Percentiles rank a stretch among this genome's conserved stretches.
Evolutionary conservation across 768 basidiomycete species (phyloP).

Genomic region (Russula vinacea): DNA sequence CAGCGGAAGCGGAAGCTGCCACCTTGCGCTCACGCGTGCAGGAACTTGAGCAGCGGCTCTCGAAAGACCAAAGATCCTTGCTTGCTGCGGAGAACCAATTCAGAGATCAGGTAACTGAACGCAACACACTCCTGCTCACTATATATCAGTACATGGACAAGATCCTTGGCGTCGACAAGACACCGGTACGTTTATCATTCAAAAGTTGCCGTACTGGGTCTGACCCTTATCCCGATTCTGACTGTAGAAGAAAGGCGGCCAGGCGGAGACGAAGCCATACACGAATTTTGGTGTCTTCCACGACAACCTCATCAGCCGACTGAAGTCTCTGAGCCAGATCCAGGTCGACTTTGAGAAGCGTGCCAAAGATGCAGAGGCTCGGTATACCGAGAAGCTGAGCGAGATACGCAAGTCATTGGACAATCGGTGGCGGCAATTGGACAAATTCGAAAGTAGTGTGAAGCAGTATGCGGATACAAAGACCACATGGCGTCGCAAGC

Average conservation of each 20-base stretch:
- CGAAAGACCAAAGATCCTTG: slow-evolving; percentile 76
- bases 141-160: slow-evolving; percentile 96
- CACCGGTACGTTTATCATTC: slow-evolving; percentile 53
- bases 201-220: not conserved
- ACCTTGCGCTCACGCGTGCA: slow-evolving; percentile 57
- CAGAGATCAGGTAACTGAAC: slow-evolving; percentile 88
- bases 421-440: slow-evolving; percentile 84
- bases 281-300: slow-evolving; percentile 94
- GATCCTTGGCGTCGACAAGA: slow-evolving; percentile 86
- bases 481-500: slow-evolving; percentile 77
- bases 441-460: slow-evolving; percentile 84
- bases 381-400: slow-evolving; percentile 66
- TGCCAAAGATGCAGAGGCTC: slow-evolving; percentile 71
- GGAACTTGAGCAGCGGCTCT: slow-evolving; percentile 76
- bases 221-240: not conserved
- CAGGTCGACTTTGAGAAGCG: slow-evolving; percentile 84
- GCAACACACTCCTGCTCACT: slow-evolving; percentile 85
- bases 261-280: slow-evolving; percentile 86
- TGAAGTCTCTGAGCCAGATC: slow-evolving; percentile 82
- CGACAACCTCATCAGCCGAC: slow-evolving; percentile 84
- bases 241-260: slow-evolving; percentile 64
- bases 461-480: slow-evolving; percentile 82
- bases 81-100: slow-evolving; percentile 74
- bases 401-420: slow-evolving; percentile 88
- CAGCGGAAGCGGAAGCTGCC: slow-evolving; percentile 65